A percentile compares a stretch with the other conserved stretches of the same genome.
Evolutionary conservation across 495 filamentous ascomycete genomes (phyloP).

Genomic region (Penicillium roqueforti): DNA sequence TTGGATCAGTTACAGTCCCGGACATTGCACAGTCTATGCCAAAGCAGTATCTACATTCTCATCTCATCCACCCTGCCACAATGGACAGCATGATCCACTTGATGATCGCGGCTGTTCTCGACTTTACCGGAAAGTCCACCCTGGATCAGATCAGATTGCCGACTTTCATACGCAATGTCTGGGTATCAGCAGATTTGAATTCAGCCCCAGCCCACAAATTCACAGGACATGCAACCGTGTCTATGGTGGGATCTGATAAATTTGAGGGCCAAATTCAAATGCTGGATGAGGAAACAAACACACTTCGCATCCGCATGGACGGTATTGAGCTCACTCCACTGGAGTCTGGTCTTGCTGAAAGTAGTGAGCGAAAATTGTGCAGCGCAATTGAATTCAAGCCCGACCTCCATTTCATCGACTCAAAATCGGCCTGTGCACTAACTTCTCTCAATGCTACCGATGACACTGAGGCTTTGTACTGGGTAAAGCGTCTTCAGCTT

Average conservation of each 20-base stretch:
- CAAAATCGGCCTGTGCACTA: conserved; percentile 11
- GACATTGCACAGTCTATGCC: conserved; percentile 30
- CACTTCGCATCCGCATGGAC: conserved; percentile 18
- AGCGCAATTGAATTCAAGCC: conserved; percentile 23
- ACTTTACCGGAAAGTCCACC: conserved; percentile 18
- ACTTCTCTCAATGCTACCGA: background rate
- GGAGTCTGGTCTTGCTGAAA: conserved; percentile 12
- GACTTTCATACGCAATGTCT: conserved; percentile 26
- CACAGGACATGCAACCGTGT: conserved; percentile 18
- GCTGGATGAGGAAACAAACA: conserved; percentile 10
- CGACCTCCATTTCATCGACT: conserved; percentile 20
- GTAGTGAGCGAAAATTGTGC: conserved; percentile 17
- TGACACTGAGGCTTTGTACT: conserved; percentile 6
- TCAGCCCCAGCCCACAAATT: conserved; percentile 13
- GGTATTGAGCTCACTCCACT: conserved; percentile 29
- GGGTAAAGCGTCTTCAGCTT: conserved; percentile 24
- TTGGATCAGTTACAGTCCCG: conserved; percentile 23
- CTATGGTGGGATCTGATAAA: conserved; percentile 12
- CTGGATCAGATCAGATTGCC: conserved; percentile 22
- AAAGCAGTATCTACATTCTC: conserved; percentile 24
- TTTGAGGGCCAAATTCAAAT: conserved; percentile 25
- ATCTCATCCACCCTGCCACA: conserved; percentile 36
- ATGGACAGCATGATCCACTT: conserved; percentile 40
- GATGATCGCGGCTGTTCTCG: conserved; percentile 23
- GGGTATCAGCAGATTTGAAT: conserved; percentile 26